phyloP scores from a whole-genome alignment of 225 moss, liverwort and hornwort genomes.

The Climacium dendroides region DNA sequence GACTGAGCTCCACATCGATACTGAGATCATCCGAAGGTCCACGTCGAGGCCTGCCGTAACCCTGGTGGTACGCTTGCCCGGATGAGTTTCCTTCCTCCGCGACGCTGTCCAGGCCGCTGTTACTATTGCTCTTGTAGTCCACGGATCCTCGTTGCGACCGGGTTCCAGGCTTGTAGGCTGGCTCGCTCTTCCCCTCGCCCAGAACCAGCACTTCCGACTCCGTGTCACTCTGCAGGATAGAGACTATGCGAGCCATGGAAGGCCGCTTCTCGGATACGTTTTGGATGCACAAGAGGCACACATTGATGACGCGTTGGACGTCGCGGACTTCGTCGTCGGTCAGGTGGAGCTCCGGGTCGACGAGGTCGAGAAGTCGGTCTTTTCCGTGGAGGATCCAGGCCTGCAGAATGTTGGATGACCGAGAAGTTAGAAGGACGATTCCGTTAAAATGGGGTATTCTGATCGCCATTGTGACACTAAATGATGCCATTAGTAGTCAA shows the following conservation, averaged over 20 bases:
- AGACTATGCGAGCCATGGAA: constrained; percentile 1
- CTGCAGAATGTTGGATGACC: neutral
- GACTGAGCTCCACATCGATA: neutral
- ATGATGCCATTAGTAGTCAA: too few relatives aligned
- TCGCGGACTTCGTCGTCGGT: too few relatives aligned
- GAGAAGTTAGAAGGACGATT: neutral
- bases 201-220: constrained; percentile 1
- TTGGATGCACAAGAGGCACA: constrained; percentile 8
- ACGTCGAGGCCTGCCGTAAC: neutral
- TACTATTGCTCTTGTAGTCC: neutral
- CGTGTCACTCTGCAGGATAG: constrained; percentile 6
- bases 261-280: neutral
- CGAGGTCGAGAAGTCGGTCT: neutral
- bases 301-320: too few relatives aligned
- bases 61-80: neutral
- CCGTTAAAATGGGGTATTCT: neutral
- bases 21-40: neutral
- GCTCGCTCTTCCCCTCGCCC: neutral
- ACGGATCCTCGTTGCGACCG: neutral
- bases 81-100: neutral
- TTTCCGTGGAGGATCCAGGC: neutral
- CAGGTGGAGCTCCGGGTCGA: too few relatives aligned
- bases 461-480: too few relatives aligned
- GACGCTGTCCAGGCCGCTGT: neutral
- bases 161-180: neutral